phyloP scores from a whole-genome alignment of 2,329 filamentous ascomycete genomes.

The Fusarium fracticaudum region DNA sequence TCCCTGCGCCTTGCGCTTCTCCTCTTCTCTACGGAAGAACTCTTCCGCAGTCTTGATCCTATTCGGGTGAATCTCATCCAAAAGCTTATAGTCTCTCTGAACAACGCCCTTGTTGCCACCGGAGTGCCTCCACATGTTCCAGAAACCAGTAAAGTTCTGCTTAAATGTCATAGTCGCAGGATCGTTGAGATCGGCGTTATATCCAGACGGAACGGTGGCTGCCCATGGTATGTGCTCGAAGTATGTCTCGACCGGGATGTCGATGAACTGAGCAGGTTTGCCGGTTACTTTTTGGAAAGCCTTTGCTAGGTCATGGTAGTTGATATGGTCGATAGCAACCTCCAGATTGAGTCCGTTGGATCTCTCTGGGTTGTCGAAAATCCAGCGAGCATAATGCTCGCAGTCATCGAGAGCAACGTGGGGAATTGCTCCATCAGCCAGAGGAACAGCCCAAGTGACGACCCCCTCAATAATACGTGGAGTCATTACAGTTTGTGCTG shows the following conservation, averaged over 20 bases:
- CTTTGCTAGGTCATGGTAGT: not conserved
- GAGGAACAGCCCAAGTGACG: slow-evolving; percentile 18
- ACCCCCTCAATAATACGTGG: slow-evolving; percentile 5
- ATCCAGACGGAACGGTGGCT: not conserved
- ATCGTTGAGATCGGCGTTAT: slow-evolving; percentile 2
- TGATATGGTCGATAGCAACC: slow-evolving; percentile 7
- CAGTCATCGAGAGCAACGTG: slow-evolving; percentile 27
- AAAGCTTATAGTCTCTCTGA: slow-evolving; percentile 4
- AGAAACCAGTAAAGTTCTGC: slow-evolving; percentile 24
- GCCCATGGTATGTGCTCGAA: not conserved
- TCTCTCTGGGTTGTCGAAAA: slow-evolving; percentile 1
- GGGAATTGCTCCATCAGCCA: not conserved
- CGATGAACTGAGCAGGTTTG: slow-evolving; percentile 6
- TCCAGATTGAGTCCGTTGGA: slow-evolving; percentile 13
- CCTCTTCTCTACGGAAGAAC: slow-evolving; percentile 3
- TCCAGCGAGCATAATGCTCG: slow-evolving; percentile 19
- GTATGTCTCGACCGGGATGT: not conserved
- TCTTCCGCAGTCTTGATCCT: slow-evolving; percentile 16
- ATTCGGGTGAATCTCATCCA: slow-evolving; percentile 21
- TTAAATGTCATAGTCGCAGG: not conserved
- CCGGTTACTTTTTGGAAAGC: slow-evolving; percentile 22
- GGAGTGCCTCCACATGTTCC: slow-evolving; percentile 16
- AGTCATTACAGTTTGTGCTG: not conserved
- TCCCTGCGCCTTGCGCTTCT: not conserved
- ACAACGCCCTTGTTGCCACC: slow-evolving; percentile 3